A percentile compares a stretch with the other conserved stretches of the same genome.
phyloP scores from a whole-genome alignment of 2,329 filamentous ascomycete species.

The Botrytis porri region DNA sequence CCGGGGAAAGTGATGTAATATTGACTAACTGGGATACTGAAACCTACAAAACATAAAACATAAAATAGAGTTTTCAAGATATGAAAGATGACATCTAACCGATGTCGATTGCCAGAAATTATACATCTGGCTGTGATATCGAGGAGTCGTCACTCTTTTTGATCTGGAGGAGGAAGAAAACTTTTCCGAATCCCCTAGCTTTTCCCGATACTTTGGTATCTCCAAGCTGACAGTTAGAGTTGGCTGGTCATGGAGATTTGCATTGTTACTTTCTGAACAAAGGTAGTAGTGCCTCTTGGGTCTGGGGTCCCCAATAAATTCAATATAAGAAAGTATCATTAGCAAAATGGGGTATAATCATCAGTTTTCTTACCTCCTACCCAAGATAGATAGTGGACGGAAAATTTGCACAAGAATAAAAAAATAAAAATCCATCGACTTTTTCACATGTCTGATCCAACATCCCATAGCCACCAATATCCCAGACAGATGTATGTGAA shows the following conservation, averaged over 20 bases:
- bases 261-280: not conserved
- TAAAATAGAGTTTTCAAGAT: not conserved
- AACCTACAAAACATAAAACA: constrained; percentile 7
- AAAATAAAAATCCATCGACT: not conserved
- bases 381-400: not conserved
- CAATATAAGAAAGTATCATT: not conserved
- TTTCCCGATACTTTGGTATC: not conserved
- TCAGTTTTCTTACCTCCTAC: not conserved
- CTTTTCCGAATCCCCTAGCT: constrained; percentile 1
- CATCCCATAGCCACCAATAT: not conserved
- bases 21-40: not conserved
- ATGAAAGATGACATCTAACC: not conserved
- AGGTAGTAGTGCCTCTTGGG: constrained; percentile 6
- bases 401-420: not conserved
- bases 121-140: not conserved
- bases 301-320: constrained; percentile 9
- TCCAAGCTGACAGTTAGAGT: not conserved
- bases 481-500: constrained; percentile 1
- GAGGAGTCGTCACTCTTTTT: not conserved
- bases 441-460: constrained; percentile 2
- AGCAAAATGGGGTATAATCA: not conserved
- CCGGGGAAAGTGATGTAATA: constrained; percentile 8
- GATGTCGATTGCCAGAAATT: not conserved
- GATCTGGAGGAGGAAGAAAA: constrained; percentile 1
- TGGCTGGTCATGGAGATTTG: not conserved